Evolutionary conservation across 2,329 filamentous ascomycete genomes (phyloP).

Genomic region (Talaromyces sp.): DNA sequence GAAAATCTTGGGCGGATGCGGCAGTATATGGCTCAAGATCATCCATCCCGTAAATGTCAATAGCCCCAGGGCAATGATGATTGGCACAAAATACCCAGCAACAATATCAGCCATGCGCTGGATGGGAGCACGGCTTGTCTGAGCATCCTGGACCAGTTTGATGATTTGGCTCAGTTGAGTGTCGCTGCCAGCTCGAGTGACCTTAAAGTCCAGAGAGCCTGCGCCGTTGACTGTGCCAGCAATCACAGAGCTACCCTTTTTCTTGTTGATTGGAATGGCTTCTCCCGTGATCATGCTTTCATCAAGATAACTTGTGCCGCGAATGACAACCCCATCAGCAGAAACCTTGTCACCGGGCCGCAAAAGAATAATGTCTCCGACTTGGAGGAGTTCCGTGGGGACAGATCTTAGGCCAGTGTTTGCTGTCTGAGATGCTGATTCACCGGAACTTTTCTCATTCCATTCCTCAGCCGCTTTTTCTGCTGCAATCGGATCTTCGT

Average conservation of each 20-base stretch:
- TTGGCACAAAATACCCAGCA: constrained; percentile 89
- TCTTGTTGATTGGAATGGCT: constrained; percentile 90
- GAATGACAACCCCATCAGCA: constrained; percentile 79
- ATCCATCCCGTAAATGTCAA: constrained; percentile 90
- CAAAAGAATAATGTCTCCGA: constrained; percentile 87
- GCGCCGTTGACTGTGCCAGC: constrained; percentile 94
- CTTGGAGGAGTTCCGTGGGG: constrained; percentile 88
- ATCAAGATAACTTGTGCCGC: constrained; percentile 88
- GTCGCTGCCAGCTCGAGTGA: constrained; percentile 86
- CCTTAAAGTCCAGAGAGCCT: constrained; percentile 84
- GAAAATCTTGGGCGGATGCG: constrained; percentile 85
- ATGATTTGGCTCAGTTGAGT: constrained; percentile 98
- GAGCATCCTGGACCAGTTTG: constrained; percentile 94
- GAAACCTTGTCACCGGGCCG: constrained; percentile 95
- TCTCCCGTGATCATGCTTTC: constrained; percentile 99
- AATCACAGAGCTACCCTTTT: constrained; percentile 71
- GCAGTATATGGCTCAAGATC: constrained; percentile 80
- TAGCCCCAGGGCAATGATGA: constrained; percentile 77
- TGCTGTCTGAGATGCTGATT: constrained; percentile 11
- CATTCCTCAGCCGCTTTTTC: constrained; percentile 83
- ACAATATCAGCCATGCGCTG: constrained; percentile 87
- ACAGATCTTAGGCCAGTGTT: constrained; percentile 77
- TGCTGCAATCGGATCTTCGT: constrained; percentile 86
- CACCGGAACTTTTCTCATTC: constrained; percentile 31
- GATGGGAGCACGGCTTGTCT: constrained; percentile 90